Evolutionary conservation across 1,139 yeast species (phyloP).

Genomic region (Hyphopichia khmerensis): DNA sequence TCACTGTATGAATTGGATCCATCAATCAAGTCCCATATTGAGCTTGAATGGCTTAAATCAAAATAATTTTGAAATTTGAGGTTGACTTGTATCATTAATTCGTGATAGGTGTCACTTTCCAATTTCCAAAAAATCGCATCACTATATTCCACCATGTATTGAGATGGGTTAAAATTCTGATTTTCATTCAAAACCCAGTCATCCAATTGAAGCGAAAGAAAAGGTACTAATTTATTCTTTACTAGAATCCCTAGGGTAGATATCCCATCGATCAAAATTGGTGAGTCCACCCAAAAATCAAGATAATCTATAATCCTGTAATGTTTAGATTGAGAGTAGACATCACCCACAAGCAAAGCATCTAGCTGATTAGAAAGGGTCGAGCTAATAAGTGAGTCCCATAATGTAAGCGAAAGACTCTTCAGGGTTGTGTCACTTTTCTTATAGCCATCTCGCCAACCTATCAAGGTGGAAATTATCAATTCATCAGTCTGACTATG

Average conservation of each 20-base stretch:
- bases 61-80: background rate
- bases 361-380: background rate
- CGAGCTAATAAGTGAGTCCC: background rate
- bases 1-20: background rate
- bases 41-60: background rate
- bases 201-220: background rate
- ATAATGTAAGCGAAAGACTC: background rate
- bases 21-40: background rate
- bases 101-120: background rate
- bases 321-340: slow-evolving; percentile 7
- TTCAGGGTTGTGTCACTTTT: no score
- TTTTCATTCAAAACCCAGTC: background rate
- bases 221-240: background rate
- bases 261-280: slow-evolving; percentile 14
- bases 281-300: slow-evolving; percentile 13
- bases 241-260: slow-evolving; percentile 6
- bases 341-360: slow-evolving; percentile 1
- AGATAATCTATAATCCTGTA: slow-evolving; percentile 10
- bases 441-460: background rate
- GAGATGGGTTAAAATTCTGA: background rate
- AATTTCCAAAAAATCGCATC: background rate
- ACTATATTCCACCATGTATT: background rate
- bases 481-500: background rate
- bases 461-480: background rate
- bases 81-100: background rate